Percentiles rank a stretch among this genome's conserved stretches.
phyloP scores from a whole-genome alignment of 2,329 filamentous ascomycete species.

The Phaeosphaeria sp. region DNA sequence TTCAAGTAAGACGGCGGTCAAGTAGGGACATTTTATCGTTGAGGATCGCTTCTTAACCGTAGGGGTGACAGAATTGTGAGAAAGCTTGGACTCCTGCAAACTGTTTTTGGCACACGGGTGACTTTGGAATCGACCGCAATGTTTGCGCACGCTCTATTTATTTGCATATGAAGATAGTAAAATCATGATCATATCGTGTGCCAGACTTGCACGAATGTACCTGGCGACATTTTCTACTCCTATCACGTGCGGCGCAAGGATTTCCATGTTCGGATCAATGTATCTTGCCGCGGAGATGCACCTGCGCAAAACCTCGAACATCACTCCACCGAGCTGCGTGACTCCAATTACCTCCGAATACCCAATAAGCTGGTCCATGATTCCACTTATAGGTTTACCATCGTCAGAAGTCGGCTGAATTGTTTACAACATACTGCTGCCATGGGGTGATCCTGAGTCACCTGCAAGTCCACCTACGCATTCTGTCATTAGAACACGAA shows the following conservation, averaged over 20 bases:
- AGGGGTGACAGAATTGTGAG: too few relatives aligned
- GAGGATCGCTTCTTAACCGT: too few relatives aligned
- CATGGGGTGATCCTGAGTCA: slow-evolving; percentile 14
- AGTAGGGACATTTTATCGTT: too few relatives aligned
- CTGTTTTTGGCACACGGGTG: too few relatives aligned
- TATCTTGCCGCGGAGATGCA: slow-evolving; percentile 8
- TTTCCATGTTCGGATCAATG: background rate
- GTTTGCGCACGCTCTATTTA: background rate
- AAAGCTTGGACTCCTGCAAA: too few relatives aligned
- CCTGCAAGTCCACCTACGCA: background rate
- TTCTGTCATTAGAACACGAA: background rate
- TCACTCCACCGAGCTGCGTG: slow-evolving; percentile 5
- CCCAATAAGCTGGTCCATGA: slow-evolving; percentile 3
- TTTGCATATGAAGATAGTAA: background rate
- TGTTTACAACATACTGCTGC: background rate
- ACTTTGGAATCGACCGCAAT: background rate
- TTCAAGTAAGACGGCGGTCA: too few relatives aligned
- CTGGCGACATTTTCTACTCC: background rate
- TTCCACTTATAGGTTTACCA: slow-evolving; percentile 3
- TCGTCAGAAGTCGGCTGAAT: slow-evolving; percentile 7
- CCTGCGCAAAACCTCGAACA: background rate
- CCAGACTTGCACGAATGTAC: background rate
- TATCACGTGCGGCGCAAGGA: slow-evolving; percentile 2
- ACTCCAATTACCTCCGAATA: background rate
- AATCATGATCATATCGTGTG: background rate